Base-by-base conservation (phyloP, 371 early-diverging fungal species). In the Choanephora cucurbitarum region DNA sequence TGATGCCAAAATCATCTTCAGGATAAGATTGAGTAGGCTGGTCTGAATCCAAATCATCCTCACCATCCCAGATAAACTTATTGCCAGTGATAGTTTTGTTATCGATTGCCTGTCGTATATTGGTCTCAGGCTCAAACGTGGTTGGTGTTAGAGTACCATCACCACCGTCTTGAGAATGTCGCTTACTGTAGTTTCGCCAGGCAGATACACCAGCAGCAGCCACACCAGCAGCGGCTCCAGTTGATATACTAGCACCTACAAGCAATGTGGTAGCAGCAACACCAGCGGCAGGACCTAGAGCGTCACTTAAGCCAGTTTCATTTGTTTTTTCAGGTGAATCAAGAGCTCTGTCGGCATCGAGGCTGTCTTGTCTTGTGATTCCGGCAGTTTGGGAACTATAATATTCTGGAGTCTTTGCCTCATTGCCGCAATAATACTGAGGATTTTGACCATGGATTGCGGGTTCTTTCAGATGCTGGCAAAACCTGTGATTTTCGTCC, bases 371-470 rank as follows among this genome's bases (percentile, higher is more conserved):
- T n/a, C n/a, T n/a, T n/a, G n/a, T n/a, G 10, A 32, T 32, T 15
- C n/a, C 19, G 17, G 3, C 22, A 7, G 37, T 9, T 37, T 37
- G 13, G 10, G 37, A 37, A 7, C 3, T 33, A 39, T 31, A 10
- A 28, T 22, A 31, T 19, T 44, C 34, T 24, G 34, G 14, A 44
- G 44, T 33, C 19, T 13, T 14, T 3, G 37, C 4, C 15, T 18
- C 49, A 33, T 39, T 45, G 8, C 21, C 17, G 11, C 48, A 52
- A n/a, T 44, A 49, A 33, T 39, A 55, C 5, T 40, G 49, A 23
- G 61, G 33, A 6, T 18, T 15, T 45, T 60, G 61, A 11, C 61
- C 62, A 37, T 62, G 57, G 13, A 62, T 62, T 39, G 62, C 57
- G 48, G 62, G 62, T 24, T 62, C 49, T 31, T 22, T 28, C 7